Evolutionary conservation across 495 filamentous ascomycete species (phyloP).

Genomic region (Chaetomidium leptoderma): DNA sequence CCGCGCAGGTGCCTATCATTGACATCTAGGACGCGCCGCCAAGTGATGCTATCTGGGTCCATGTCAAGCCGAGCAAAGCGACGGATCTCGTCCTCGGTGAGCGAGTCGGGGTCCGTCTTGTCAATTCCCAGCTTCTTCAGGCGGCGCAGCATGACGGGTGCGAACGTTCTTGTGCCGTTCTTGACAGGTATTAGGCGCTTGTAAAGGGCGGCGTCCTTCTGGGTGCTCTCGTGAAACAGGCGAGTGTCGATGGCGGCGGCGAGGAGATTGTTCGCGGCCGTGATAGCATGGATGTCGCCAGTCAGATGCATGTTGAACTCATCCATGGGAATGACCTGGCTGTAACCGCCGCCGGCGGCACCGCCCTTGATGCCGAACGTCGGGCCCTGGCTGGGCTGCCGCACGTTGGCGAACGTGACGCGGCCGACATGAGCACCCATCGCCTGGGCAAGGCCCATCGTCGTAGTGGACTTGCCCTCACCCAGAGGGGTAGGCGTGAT

Average conservation of each 20-base stretch:
- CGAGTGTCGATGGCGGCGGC: conserved; percentile 96
- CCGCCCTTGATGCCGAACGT: conserved; percentile 99
- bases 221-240: conserved; percentile 95
- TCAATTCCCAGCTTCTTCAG: conserved; percentile 92
- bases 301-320: conserved; percentile 98
- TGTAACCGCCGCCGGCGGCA: conserved; percentile 94
- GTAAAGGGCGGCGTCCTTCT: conserved; percentile 87
- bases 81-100: conserved; percentile 82
- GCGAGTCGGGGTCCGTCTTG: conserved; percentile 85
- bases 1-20: conserved; percentile 91
- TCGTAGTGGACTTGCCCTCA: conserved; percentile 98
- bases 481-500: conserved; percentile 98
- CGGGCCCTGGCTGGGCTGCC: conserved; percentile 93
- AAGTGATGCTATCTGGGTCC: conserved; percentile 94
- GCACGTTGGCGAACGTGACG: conserved; percentile 90
- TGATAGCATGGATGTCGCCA: conserved; percentile 96
- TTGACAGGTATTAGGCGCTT: conserved; percentile 82
- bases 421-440: conserved; percentile 82
- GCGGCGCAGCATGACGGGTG: conserved; percentile 84
- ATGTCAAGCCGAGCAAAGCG: conserved; percentile 92
- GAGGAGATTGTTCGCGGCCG: conserved; percentile 96
- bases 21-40: conserved; percentile 92
- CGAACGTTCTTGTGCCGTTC: conserved; percentile 83
- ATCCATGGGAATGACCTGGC: conserved; percentile 99
- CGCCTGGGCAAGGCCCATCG: conserved; percentile 91